Conservation (phyloP, 208 protist species). For the Zelonia costaricensis region DNA sequence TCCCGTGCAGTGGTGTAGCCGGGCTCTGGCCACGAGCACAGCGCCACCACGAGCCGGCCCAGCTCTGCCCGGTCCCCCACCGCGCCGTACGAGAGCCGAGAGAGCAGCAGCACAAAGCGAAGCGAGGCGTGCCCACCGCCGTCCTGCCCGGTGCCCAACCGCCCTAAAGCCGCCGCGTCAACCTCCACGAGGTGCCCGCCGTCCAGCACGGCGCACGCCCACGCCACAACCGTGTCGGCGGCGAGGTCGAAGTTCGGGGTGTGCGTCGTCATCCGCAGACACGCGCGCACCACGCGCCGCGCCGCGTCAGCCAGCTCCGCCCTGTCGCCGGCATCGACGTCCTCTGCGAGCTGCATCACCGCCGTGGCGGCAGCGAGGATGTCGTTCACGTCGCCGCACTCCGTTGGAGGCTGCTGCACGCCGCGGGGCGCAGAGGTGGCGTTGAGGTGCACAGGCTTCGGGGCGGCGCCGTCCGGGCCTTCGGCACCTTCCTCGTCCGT, state of each 20-base stretch:
- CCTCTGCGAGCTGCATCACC: slow-evolving; percentile 5
- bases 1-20: background rate
- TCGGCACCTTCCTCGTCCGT: background rate
- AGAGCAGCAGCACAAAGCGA: slow-evolving; percentile 31
- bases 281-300: slow-evolving; percentile 15
- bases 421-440: slow-evolving; percentile 36
- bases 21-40: slow-evolving; percentile 22
- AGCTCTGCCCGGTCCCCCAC: slow-evolving; percentile 18
- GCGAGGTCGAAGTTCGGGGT: slow-evolving; percentile 62
- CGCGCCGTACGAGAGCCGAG: slow-evolving; percentile 34
- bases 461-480: background rate
- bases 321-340: background rate
- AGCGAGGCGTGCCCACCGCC: background rate
- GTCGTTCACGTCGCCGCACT: slow-evolving; percentile 37
- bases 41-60: slow-evolving; percentile 7
- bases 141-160: background rate
- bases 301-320: background rate
- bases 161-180: background rate
- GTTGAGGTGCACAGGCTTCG: slow-evolving; percentile 40
- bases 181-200: background rate
- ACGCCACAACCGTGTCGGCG: slow-evolving; percentile 20
- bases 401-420: slow-evolving; percentile 40
- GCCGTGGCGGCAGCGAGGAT: slow-evolving; percentile 25
- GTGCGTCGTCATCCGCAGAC: slow-evolving; percentile 36
- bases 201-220: slow-evolving; percentile 32